A percentile compares a stretch with the other conserved stretches of the same genome.
phyloP scores from a whole-genome alignment of 495 filamentous ascomycete species.

The Annulohypoxylon stygium region DNA sequence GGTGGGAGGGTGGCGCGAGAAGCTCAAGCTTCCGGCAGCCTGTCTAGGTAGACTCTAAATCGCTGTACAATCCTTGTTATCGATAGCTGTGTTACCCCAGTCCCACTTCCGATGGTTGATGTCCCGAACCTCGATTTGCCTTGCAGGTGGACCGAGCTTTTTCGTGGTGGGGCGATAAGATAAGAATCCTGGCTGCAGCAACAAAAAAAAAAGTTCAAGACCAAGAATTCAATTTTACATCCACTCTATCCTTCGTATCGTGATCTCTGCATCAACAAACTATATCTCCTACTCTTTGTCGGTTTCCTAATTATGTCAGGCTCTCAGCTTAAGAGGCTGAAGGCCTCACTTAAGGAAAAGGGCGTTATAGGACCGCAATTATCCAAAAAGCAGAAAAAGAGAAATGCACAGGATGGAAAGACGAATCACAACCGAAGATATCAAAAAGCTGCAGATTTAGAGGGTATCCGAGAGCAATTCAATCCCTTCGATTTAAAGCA shows the following conservation, averaged over 20 bases:
- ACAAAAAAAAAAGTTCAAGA: slow-evolving; percentile 48
- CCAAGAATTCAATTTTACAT: slow-evolving; percentile 7
- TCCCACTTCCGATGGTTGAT: neutral
- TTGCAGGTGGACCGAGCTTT: slow-evolving; percentile 8
- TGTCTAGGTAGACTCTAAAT: neutral
- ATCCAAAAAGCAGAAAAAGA: slow-evolving; percentile 89
- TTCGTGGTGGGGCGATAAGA: slow-evolving; percentile 31
- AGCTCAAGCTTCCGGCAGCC: neutral
- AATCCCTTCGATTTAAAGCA: slow-evolving; percentile 96
- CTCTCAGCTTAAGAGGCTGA: slow-evolving; percentile 96
- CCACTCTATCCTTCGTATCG: neutral
- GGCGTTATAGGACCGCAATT: slow-evolving; percentile 89
- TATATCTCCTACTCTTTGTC: neutral
- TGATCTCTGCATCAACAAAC: slow-evolving; percentile 1
- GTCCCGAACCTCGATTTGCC: no score
- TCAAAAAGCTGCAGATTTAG: slow-evolving; percentile 79
- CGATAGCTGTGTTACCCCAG: slow-evolving; percentile 3
- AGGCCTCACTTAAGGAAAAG: slow-evolving; percentile 85
- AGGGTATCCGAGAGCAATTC: slow-evolving; percentile 91
- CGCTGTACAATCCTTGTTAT: neutral
- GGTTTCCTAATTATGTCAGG: slow-evolving; percentile 76
- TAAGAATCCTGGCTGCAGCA: slow-evolving; percentile 14
- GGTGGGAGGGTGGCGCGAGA: neutral
- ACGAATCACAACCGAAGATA: slow-evolving; percentile 75
- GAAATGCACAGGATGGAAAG: slow-evolving; percentile 73